Base-by-base conservation (phyloP, 2,329 filamentous ascomycete species). In the Leptographium procerum region DNA sequence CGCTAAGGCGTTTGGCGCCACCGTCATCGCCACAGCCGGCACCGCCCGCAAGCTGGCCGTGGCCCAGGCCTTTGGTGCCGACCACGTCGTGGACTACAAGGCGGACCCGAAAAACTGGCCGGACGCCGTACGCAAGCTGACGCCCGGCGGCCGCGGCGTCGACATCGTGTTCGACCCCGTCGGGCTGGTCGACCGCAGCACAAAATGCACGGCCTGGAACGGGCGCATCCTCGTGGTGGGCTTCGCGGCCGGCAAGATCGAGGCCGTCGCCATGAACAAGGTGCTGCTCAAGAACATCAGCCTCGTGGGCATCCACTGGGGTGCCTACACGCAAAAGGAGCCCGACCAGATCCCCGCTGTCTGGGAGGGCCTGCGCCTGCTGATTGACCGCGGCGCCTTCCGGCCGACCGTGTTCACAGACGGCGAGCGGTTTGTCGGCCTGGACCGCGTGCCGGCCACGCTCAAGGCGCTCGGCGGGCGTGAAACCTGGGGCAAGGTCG, bases 141-240 rank as follows among this genome's bases (percentile, higher is more conserved):
- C 87, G 5, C 89, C 88, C 0, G 82, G 84, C 62, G 81, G 81
- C 1, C 71, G 75, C 51, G 83, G 91, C 13, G 91, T 96, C 22
- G 91, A 97, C 71, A 89, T 97, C 56, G 91, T 97, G 26, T 97
- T 90, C 74, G 92, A 97, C 70, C 91, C 92, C 14, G 92, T 97
- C 1, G 92, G 92, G 1, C 75, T 96, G 69, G 89, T 96, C 55
- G 90, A 95, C 64, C 81, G 84, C 68, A 90, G 86, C 65, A 88
- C 91, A 65, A 96, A 95, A 73, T 96, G 92, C 74, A 89, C 87
- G 4, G 88, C 90, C 4, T 97, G 91, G 91, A 96, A 96, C 70
- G 92, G 89, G 1, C 81, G 91, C 14, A 79, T 97, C 58, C 74
- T 96, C 50, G 84, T 97, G 6, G 86, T 97, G 64, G 92, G 92